Percentiles rank a stretch among this genome's conserved stretches.
phyloP scores from a whole-genome alignment of 2,329 filamentous ascomycete genomes.

The Leptosphaerulina australis region DNA sequence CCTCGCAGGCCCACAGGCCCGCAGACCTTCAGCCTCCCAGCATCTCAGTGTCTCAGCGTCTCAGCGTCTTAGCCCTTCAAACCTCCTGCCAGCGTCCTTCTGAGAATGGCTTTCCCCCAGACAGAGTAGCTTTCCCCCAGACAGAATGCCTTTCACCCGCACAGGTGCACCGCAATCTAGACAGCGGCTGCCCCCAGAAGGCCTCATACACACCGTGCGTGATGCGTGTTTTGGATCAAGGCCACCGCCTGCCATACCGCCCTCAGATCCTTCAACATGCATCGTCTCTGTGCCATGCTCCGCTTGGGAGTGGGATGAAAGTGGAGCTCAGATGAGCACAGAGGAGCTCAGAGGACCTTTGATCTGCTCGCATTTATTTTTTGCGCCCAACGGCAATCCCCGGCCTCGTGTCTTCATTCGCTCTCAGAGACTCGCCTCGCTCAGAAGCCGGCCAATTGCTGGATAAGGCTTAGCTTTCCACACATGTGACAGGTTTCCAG shows the following conservation, averaged over 20 bases:
- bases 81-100: conserved; percentile 12
- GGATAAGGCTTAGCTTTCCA: conserved; percentile 18
- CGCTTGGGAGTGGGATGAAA: conserved; percentile 7
- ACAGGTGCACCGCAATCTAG: conserved; percentile 9
- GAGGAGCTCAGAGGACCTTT: conserved; percentile 17
- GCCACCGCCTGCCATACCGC: conserved; percentile 25
- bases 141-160: conserved; percentile 12
- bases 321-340: conserved; percentile 17
- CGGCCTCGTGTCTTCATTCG: conserved; percentile 9
- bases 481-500: conserved; percentile 25
- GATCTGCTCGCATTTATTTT: conserved; percentile 15
- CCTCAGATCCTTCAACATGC: conserved; percentile 24
- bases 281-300: conserved; percentile 16
- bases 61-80: too few relatives aligned
- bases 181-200: conserved; percentile 6
- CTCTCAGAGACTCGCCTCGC: conserved; percentile 14
- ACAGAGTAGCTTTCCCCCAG: conserved; percentile 13
- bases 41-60: too few relatives aligned
- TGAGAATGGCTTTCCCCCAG: conserved; percentile 11
- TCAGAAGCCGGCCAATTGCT: conserved; percentile 16
- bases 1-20: too few relatives aligned
- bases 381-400: conserved; percentile 13
- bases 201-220: conserved; percentile 13
- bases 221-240: conserved; percentile 23
- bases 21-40: too few relatives aligned